Evolutionary conservation across 305 asterid genomes (phyloP).

Genomic region (Fraxinus sp.): DNA sequence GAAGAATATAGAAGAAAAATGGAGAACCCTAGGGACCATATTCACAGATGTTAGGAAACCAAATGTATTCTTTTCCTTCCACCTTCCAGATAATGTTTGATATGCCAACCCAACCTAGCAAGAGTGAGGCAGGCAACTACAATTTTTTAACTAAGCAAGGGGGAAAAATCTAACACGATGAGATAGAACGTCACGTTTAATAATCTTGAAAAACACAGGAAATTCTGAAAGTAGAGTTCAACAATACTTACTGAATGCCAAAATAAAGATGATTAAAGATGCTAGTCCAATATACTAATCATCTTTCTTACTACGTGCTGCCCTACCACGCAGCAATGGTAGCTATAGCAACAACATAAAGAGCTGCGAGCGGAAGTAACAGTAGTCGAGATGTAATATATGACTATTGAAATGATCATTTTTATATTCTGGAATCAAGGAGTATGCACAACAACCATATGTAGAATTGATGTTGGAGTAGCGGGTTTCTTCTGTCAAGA

Average conservation of each 20-base stretch:
- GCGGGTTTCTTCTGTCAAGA: no score
- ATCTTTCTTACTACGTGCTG: constrained; percentile 59
- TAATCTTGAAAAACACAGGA: background rate
- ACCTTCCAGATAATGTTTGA: constrained; percentile 44
- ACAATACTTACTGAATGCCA: constrained; percentile 54
- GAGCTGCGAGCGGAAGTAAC: constrained; percentile 40
- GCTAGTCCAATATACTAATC: constrained; percentile 55
- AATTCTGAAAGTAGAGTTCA: background rate
- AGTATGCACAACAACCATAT: background rate
- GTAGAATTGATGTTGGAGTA: background rate
- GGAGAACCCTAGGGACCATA: background rate
- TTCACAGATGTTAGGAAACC: constrained; percentile 55
- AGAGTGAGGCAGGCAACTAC: constrained; percentile 7
- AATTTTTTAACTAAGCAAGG: no score
- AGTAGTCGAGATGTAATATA: background rate
- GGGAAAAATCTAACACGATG: background rate
- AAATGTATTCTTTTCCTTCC: constrained; percentile 36
- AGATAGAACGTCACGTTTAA: background rate
- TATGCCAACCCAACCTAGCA: constrained; percentile 59
- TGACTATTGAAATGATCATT: background rate
- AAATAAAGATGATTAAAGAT: constrained; percentile 58
- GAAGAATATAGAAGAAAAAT: background rate
- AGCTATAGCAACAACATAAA: constrained; percentile 60
- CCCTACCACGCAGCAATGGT: constrained; percentile 62
- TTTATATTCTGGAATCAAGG: background rate